Conservation (phyloP, 1,284 basidiomycete genomes). For the Marasmius tenuissimus region DNA sequence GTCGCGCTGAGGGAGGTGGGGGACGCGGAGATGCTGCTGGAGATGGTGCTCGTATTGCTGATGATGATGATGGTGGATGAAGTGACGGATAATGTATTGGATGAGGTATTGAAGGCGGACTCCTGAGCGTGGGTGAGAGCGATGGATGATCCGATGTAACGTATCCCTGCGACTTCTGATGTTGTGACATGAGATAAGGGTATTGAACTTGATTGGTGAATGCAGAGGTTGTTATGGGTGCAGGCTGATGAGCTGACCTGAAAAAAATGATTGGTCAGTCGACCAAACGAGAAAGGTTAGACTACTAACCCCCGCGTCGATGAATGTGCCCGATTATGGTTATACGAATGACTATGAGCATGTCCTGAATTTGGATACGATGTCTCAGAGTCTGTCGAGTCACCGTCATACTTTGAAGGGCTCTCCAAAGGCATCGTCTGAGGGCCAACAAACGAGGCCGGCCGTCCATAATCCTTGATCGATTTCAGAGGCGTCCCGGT, state of each 20-base stretch:
- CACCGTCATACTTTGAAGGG: constrained; percentile 40
- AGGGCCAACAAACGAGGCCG: constrained; percentile 21
- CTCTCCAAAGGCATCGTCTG: constrained; percentile 40
- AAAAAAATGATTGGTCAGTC: constrained; percentile 1
- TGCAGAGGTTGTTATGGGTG: constrained; percentile 63
- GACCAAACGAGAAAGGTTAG: constrained; percentile 13
- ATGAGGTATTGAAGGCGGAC: not conserved
- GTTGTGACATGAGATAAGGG: constrained; percentile 65
- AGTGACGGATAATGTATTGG: not conserved
- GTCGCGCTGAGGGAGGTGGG: constrained; percentile 24
- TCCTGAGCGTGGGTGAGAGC: not conserved
- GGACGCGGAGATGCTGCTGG: constrained; percentile 26
- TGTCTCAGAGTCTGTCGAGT: constrained; percentile 43
- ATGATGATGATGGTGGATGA: constrained; percentile 30
- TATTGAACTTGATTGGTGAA: constrained; percentile 51
- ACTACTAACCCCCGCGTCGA: not conserved
- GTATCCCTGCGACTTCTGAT: constrained; percentile 71
- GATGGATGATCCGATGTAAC: constrained; percentile 31
- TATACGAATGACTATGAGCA: constrained; percentile 2
- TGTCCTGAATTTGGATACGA: constrained; percentile 3
- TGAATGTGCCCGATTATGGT: not conserved
- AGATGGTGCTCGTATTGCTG: constrained; percentile 13
- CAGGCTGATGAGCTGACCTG: constrained; percentile 34
- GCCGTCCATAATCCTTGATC: constrained; percentile 16
- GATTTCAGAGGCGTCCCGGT: constrained; percentile 5